phyloP scores from a whole-genome alignment of 306 rosid genomes.

The cucumber (Cucumis sativus) region DNA sequence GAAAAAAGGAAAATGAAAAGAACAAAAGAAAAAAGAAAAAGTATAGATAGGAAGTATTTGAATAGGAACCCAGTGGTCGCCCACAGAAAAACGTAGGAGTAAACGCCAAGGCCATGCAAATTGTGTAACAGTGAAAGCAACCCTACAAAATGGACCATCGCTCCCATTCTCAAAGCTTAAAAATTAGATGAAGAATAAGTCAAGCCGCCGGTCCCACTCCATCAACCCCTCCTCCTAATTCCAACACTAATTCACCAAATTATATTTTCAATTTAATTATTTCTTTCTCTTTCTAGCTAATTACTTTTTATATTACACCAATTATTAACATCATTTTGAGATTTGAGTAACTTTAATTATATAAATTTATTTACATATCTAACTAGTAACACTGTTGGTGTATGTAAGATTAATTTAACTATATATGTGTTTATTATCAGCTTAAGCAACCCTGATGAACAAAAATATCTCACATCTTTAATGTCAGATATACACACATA shows the following conservation, averaged over 20 bases:
- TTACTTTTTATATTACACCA: background rate
- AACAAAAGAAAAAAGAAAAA: too few relatives aligned
- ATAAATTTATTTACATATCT: too few relatives aligned
- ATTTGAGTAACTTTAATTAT: too few relatives aligned
- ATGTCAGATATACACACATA: background rate
- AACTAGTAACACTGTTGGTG: too few relatives aligned
- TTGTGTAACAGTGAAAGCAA: background rate
- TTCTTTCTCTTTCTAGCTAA: background rate
- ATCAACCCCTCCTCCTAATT: background rate
- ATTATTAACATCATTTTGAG: background rate
- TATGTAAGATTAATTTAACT: too few relatives aligned
- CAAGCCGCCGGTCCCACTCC: constrained; percentile 11
- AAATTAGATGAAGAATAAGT: background rate
- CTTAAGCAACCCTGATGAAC: background rate
- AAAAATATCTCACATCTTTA: background rate
- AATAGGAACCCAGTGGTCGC: background rate
- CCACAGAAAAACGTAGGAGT: background rate
- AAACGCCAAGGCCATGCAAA: background rate
- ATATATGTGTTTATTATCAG: too few relatives aligned
- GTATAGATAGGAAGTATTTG: background rate
- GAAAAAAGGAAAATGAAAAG: too few relatives aligned
- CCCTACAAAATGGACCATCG: background rate
- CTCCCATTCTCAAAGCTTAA: background rate
- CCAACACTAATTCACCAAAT: background rate
- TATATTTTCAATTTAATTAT: background rate